Conservation (phyloP, 2,329 filamentous ascomycete genomes). For the Helotiales sp. region DNA sequence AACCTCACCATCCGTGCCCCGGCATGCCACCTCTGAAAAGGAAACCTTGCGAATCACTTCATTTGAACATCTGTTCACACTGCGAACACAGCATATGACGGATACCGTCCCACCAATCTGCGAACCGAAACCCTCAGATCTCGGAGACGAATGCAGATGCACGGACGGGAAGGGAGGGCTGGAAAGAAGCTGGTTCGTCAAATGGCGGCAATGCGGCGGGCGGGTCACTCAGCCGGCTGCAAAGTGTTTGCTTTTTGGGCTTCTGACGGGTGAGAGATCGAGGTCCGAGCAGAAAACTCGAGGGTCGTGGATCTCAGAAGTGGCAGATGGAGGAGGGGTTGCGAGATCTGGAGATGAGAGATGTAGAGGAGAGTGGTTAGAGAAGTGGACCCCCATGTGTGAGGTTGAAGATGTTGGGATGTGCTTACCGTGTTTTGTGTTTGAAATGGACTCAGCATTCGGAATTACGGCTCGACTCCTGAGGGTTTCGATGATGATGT, state of each 20-base stretch:
- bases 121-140: neutral
- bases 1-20: neutral
- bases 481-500: neutral
- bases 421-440: neutral
- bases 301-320: neutral
- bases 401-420: neutral
- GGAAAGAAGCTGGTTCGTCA: neutral
- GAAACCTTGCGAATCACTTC: conserved; percentile 7
- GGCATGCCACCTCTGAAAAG: neutral
- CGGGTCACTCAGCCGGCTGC: neutral
- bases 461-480: neutral
- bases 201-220: neutral
- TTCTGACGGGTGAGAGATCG: neutral
- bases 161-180: neutral
- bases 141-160: neutral
- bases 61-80: neutral
- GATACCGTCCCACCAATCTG: neutral
- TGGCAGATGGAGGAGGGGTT: neutral
- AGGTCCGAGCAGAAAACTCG: neutral
- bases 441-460: neutral
- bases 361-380: neutral
- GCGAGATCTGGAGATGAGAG: neutral
- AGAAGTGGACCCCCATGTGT: neutral
- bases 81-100: neutral
- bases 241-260: neutral